A percentile compares a stretch with the other conserved stretches of the same genome.
These are phyloP conservation scores for Prinsepia uniflora DNA, from an alignment of 306 rosid genomes.

Conservation along the genomic window DNA sequence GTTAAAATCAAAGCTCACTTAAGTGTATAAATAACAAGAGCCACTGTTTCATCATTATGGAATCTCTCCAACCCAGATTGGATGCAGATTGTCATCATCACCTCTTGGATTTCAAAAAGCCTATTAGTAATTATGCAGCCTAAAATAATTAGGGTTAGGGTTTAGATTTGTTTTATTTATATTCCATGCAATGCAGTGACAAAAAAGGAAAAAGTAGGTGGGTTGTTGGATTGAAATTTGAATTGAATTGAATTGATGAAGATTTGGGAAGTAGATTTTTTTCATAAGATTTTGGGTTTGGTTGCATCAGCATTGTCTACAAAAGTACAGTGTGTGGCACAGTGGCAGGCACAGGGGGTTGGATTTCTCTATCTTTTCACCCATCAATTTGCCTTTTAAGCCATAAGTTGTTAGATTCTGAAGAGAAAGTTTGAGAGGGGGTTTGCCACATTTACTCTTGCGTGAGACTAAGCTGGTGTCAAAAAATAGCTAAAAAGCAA, in stretches of 20 bases:
- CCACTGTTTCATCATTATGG: not conserved
- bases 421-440: slow-evolving; percentile 29
- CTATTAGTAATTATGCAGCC: not conserved
- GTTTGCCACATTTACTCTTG: slow-evolving; percentile 28
- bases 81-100: not conserved
- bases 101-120: not conserved
- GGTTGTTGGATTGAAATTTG: not conserved
- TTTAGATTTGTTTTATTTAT: not conserved
- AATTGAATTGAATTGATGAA: not conserved
- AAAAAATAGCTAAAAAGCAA: slow-evolving; percentile 38
- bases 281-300: slow-evolving; percentile 32
- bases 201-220: not conserved
- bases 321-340: slow-evolving; percentile 28
- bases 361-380: slow-evolving; percentile 25
- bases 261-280: slow-evolving; percentile 31
- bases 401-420: slow-evolving; percentile 37
- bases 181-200: slow-evolving; percentile 9
- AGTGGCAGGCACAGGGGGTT: slow-evolving; percentile 26
- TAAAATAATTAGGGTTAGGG: slow-evolving; percentile 11
- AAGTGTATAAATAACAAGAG: not conserved
- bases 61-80: not conserved
- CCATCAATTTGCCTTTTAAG: slow-evolving; percentile 31
- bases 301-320: slow-evolving; percentile 49
- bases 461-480: slow-evolving; percentile 1
- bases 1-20: not conserved